phyloP scores from a whole-genome alignment of 2,329 filamentous ascomycete species.

The Colletotrichum kahawae region DNA sequence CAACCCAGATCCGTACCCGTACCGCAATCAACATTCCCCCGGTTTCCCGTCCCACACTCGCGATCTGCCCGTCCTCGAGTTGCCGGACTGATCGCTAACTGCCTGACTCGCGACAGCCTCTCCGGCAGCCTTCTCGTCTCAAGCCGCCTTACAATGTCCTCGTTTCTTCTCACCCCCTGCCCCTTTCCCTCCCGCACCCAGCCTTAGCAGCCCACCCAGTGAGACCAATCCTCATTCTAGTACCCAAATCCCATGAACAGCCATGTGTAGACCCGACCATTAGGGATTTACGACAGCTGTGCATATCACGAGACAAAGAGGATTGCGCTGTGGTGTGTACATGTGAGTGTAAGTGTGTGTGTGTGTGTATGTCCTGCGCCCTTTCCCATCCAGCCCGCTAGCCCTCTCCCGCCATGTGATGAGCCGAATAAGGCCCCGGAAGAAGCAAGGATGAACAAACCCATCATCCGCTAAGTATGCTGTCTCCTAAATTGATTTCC shows the following conservation, averaged over 20 bases:
- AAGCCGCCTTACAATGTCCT: not conserved
- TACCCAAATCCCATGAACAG: not conserved
- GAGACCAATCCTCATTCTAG: too few species aligned
- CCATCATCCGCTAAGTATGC: not conserved
- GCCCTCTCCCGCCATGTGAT: conserved; percentile 5
- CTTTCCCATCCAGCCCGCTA: not conserved
- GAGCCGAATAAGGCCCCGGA: not conserved
- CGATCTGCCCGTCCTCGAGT: not conserved
- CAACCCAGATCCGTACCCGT: not conserved
- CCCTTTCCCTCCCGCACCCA: not conserved
- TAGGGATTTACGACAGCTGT: not conserved
- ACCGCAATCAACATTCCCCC: not conserved
- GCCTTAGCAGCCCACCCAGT: not conserved
- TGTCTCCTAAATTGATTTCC: not conserved
- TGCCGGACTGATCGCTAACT: not conserved
- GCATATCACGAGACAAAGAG: not conserved
- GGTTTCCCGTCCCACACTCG: not conserved
- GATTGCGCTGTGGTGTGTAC: not conserved
- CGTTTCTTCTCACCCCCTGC: not conserved
- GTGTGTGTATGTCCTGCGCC: not conserved
- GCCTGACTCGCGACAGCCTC: not conserved
- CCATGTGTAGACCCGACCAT: not conserved
- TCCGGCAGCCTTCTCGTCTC: not conserved
- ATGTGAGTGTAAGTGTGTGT: not conserved
- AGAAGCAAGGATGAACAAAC: not conserved